These are phyloP conservation scores for Fusarium tupiense DNA, from an alignment of 2,329 filamentous ascomycete species.

Conservation along the genomic window DNA sequence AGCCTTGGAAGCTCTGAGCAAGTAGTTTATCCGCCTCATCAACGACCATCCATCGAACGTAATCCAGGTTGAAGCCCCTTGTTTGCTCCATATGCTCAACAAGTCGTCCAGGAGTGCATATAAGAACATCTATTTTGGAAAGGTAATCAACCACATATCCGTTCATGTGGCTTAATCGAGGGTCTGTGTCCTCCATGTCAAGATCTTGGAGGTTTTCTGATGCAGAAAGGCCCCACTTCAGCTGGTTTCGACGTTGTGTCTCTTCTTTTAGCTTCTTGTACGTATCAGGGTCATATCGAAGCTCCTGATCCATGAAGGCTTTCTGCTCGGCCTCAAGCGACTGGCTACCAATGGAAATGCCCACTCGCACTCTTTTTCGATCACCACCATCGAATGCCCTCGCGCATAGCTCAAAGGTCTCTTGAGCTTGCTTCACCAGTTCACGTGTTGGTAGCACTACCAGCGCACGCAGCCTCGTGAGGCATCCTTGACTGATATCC, in stretches of 20 bases:
- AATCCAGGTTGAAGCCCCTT: constrained; percentile 79
- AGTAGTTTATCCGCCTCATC: constrained; percentile 95
- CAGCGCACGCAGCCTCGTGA: constrained; percentile 77
- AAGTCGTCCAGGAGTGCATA: constrained; percentile 90
- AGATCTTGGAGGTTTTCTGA: constrained; percentile 33
- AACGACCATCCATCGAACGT: constrained; percentile 87
- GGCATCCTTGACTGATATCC: constrained; percentile 71
- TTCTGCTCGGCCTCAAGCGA: constrained; percentile 73
- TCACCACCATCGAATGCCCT: constrained; percentile 64
- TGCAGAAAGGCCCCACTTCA: constrained; percentile 8
- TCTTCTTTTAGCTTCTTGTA: constrained; percentile 50
- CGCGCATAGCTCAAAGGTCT: constrained; percentile 79
- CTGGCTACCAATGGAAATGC: constrained; percentile 84
- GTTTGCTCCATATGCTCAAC: constrained; percentile 92
- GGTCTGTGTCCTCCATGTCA: constrained; percentile 37
- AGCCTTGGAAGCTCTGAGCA: constrained; percentile 92
- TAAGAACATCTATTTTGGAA: constrained; percentile 85
- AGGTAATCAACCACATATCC: constrained; percentile 69
- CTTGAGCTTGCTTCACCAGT: constrained; percentile 85
- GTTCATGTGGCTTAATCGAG: constrained; percentile 49
- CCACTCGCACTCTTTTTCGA: constrained; percentile 78
- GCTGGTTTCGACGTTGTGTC: constrained; percentile 1
- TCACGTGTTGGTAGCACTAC: constrained; percentile 93
- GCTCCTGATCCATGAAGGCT: constrained; percentile 56
- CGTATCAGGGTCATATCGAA: constrained; percentile 71